Evolutionary conservation across 768 basidiomycete species (phyloP).

Genomic region (Mycena albidolilacea): DNA sequence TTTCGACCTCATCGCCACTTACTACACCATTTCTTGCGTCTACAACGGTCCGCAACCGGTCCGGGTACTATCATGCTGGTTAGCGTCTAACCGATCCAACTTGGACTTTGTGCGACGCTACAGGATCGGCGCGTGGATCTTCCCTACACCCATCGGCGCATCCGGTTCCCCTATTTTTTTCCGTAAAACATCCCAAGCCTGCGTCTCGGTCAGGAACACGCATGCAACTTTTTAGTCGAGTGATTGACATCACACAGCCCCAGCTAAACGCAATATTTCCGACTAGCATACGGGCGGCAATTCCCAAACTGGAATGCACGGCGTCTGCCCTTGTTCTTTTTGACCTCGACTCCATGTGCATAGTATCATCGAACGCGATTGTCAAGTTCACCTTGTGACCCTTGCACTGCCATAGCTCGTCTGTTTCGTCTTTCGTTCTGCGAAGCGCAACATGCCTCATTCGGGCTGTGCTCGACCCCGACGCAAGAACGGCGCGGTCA

Average conservation of each 20-base stretch:
- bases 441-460: conserved; percentile 22
- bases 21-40: not conserved
- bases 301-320: conserved; percentile 20
- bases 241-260: conserved; percentile 35
- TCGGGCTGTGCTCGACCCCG: conserved; percentile 33
- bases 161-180: conserved; percentile 12
- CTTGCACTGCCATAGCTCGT: conserved; percentile 37
- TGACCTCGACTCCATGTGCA: conserved; percentile 21
- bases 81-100: not conserved
- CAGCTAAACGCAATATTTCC: conserved; percentile 20
- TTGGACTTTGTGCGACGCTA: not conserved
- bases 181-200: conserved; percentile 22
- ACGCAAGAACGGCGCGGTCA: conserved; percentile 28
- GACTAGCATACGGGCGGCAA: conserved; percentile 14
- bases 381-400: conserved; percentile 25
- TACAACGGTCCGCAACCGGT: conserved; percentile 20
- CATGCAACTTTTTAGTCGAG: not conserved
- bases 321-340: conserved; percentile 31
- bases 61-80: conserved; percentile 6
- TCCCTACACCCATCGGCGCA: conserved; percentile 2
- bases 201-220: conserved; percentile 26
- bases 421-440: conserved; percentile 29
- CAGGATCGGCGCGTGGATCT: conserved; percentile 24
- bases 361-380: conserved; percentile 14
- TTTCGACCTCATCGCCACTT: not conserved